Conservation (phyloP, 768 basidiomycete species). For the Pleurotus tuoliensis region DNA sequence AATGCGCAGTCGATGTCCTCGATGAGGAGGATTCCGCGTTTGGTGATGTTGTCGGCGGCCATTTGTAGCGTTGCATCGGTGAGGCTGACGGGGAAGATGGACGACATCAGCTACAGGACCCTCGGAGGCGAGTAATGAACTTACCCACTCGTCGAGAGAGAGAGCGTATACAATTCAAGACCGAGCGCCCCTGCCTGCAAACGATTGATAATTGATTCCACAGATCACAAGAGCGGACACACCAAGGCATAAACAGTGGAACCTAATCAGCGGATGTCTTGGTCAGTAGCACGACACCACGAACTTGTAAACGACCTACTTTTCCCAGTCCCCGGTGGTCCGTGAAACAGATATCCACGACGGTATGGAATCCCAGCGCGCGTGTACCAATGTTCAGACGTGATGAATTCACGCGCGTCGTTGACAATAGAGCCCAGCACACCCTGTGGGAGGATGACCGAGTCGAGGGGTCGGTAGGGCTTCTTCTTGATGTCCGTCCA, state of each 20-base stretch:
- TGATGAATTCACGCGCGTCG: slow-evolving; percentile 50
- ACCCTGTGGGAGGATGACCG: slow-evolving; percentile 48
- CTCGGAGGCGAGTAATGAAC: slow-evolving; percentile 23
- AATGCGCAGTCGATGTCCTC: slow-evolving; percentile 65
- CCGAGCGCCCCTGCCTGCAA: slow-evolving; percentile 56
- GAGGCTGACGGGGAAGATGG: slow-evolving; percentile 26
- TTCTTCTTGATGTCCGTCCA: slow-evolving; percentile 48
- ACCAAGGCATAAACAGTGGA: slow-evolving; percentile 54
- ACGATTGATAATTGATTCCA: not conserved
- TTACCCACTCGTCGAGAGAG: slow-evolving; percentile 35
- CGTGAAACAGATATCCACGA: slow-evolving; percentile 53
- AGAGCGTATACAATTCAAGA: slow-evolving; percentile 79
- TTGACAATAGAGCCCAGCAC: slow-evolving; percentile 41
- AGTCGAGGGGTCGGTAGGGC: slow-evolving; percentile 42
- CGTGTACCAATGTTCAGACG: slow-evolving; percentile 53
- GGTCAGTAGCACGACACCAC: not conserved
- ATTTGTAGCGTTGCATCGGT: slow-evolving; percentile 46
- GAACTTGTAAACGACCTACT: slow-evolving; percentile 28
- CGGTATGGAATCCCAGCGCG: slow-evolving; percentile 55
- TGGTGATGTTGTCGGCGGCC: slow-evolving; percentile 42
- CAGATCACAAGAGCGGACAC: slow-evolving; percentile 7
- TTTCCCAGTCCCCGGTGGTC: slow-evolving; percentile 59
- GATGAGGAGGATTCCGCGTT: slow-evolving; percentile 50
- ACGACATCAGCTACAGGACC: too few relatives aligned
- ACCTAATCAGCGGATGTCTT: slow-evolving; percentile 19